A percentile compares a stretch with the other conserved stretches of the same genome.
Evolutionary conservation across 352 stramenopile genomes (phyloP).

Genomic region (Pythium aquatile): DNA sequence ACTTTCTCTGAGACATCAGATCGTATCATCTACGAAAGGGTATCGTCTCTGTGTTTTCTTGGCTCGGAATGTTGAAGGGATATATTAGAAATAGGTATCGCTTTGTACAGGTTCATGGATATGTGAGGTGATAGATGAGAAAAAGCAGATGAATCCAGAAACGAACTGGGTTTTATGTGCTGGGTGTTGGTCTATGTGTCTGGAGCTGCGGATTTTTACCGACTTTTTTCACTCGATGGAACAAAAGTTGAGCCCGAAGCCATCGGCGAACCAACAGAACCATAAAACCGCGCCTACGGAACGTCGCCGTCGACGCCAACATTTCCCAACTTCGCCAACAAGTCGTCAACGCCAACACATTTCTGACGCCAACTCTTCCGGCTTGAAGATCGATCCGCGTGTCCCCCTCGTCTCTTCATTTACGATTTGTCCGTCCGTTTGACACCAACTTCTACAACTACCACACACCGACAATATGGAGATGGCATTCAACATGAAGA

Average conservation of each 20-base stretch:
- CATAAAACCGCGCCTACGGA: no score
- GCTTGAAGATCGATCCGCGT: neutral
- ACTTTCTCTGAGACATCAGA: neutral
- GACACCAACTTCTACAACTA: neutral
- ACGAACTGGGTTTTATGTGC: slow-evolving; percentile 19
- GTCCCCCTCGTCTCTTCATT: neutral
- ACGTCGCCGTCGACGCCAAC: no score
- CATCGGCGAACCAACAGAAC: neutral
- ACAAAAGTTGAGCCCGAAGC: slow-evolving; percentile 6
- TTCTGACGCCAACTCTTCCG: neutral
- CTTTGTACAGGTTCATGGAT: neutral
- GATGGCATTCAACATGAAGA: slow-evolving; percentile 1
- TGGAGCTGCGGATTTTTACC: neutral
- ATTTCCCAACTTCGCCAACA: no score
- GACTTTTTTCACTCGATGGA: slow-evolving; percentile 6
- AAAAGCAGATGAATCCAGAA: slow-evolving; percentile 11
- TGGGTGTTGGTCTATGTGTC: slow-evolving; percentile 22
- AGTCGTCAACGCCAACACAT: no score
- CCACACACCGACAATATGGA: slow-evolving; percentile 5
- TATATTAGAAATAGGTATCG: neutral
- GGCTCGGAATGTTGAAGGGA: neutral
- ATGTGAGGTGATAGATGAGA: neutral
- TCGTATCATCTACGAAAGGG: neutral
- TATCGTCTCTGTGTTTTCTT: slow-evolving; percentile 2
- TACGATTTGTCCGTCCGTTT: neutral